Conservation (phyloP, 2,329 filamentous ascomycete species). For the Paraphoma sp. region DNA sequence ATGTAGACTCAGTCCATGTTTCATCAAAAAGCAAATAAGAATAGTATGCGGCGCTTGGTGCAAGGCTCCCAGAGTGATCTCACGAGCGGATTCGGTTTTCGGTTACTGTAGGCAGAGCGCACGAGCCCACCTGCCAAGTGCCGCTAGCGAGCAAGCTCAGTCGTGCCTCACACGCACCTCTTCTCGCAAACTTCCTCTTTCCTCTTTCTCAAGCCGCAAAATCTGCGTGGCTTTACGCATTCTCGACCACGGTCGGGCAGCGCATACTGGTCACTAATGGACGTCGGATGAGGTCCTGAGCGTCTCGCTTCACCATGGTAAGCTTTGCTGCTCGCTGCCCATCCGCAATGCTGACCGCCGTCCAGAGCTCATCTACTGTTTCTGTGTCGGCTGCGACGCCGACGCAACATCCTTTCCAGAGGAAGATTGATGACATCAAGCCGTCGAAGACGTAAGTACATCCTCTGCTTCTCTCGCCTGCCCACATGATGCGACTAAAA, state of each 20-base stretch:
- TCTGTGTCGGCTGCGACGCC: constrained; percentile 78
- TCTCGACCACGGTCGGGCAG: constrained; percentile 43
- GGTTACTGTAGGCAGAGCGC: constrained; percentile 14
- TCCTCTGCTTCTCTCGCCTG: constrained; percentile 5
- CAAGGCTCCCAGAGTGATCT: constrained; percentile 20
- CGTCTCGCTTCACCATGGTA: constrained; percentile 46
- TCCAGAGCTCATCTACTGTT: constrained; percentile 68
- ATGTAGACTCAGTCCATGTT: constrained; percentile 10
- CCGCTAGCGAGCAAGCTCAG: constrained; percentile 34
- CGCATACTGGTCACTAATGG: constrained; percentile 39
- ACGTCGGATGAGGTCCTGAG: constrained; percentile 42
- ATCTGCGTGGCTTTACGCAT: constrained; percentile 36
- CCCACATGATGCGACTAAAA: constrained; percentile 77
- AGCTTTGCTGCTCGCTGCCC: constrained; percentile 6
- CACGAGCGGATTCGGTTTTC: constrained; percentile 7
- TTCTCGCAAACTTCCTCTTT: constrained; percentile 23
- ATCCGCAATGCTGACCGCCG: constrained; percentile 15
- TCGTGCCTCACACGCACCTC: constrained; percentile 32
- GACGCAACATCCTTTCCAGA: constrained; percentile 76
- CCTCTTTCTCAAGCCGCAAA: constrained; percentile 27
- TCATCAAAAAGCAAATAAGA: too few relatives aligned
- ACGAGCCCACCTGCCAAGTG: constrained; percentile 18
- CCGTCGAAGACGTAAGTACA: constrained; percentile 83
- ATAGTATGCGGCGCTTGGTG: constrained; percentile 12
- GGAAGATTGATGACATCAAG: constrained; percentile 82